A percentile compares a stretch with the other conserved stretches of the same genome.
phyloP scores from a whole-genome alignment of 73 alveolate species.

The Symbiodinium pilosum region DNA sequence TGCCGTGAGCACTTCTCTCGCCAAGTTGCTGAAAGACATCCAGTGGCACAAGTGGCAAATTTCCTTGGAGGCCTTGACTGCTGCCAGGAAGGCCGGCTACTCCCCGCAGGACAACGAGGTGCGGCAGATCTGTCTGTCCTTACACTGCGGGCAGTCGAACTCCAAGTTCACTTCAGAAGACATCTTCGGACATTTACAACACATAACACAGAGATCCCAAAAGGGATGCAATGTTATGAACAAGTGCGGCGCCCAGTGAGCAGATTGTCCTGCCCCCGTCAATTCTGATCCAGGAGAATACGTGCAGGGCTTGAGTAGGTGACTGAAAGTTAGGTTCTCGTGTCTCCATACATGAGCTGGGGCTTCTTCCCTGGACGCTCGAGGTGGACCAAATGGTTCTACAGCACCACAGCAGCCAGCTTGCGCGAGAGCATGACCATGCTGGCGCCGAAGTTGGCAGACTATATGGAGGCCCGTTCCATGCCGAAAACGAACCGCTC shows the following conservation, averaged over 20 bases:
- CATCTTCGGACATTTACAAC: neutral
- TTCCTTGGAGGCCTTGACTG: neutral
- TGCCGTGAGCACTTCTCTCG: neutral
- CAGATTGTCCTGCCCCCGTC: no score
- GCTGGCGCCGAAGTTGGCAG: neutral
- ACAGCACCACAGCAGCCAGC: neutral
- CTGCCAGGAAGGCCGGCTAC: neutral
- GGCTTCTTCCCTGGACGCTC: no score
- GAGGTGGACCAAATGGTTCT: neutral
- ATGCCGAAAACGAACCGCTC: neutral
- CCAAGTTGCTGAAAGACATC: neutral
- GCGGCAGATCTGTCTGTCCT: neutral
- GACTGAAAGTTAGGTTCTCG: no score
- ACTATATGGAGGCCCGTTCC: neutral
- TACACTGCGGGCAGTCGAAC: conserved; percentile 4
- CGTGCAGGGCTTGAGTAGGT: no score
- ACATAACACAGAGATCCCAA: neutral
- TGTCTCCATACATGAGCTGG: no score
- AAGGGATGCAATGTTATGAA: conserved; percentile 12
- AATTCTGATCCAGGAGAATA: no score
- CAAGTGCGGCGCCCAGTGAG: neutral
- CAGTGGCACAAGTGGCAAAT: conserved; percentile 15
- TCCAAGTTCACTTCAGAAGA: conserved; percentile 25
- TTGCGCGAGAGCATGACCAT: neutral
- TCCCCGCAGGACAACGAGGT: neutral